phyloP scores from a whole-genome alignment of 1,139 yeast genomes.

The Pichia sp. region DNA sequence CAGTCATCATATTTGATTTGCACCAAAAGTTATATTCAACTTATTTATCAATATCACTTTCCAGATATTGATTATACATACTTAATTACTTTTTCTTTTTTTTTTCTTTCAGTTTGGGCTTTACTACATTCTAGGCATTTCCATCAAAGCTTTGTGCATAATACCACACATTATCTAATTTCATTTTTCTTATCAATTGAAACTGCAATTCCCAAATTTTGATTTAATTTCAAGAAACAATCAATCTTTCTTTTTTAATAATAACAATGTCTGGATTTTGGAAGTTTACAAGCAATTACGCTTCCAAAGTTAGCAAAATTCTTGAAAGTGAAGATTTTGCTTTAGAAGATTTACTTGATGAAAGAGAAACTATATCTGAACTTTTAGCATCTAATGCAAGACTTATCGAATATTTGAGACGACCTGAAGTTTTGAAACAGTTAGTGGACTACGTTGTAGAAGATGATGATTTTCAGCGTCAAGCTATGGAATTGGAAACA shows the following conservation, averaged over 20 bases:
- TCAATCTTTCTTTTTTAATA: too few relatives aligned
- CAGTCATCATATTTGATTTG: too few relatives aligned
- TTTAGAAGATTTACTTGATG: slow-evolving; percentile 69
- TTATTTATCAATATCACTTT: too few relatives aligned
- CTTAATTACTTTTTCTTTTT: too few relatives aligned
- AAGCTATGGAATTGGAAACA: slow-evolving; percentile 8
- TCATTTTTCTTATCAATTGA: not conserved
- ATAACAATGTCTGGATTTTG: slow-evolving; percentile 76
- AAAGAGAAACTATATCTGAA: slow-evolving; percentile 80
- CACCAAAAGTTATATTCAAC: too few relatives aligned
- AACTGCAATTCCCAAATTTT: too few relatives aligned
- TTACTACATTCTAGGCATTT: too few relatives aligned
- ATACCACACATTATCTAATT: too few relatives aligned
- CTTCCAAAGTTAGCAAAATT: slow-evolving; percentile 65
- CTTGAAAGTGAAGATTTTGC: slow-evolving; percentile 51
- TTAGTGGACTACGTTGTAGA: slow-evolving; percentile 62
- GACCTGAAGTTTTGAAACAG: slow-evolving; percentile 57
- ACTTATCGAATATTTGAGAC: slow-evolving; percentile 72
- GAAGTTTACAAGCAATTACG: slow-evolving; percentile 83
- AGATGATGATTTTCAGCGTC: slow-evolving; percentile 27
- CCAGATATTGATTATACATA: too few relatives aligned
- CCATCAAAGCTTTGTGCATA: too few relatives aligned
- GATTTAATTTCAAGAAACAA: too few relatives aligned
- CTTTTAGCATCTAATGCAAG: slow-evolving; percentile 74
- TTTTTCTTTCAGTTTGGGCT: too few relatives aligned